Evolutionary conservation across 1,139 yeast genomes (phyloP), one percentile per base, ranked within the genome.

Genomic region (Pichia sp.): DNA sequence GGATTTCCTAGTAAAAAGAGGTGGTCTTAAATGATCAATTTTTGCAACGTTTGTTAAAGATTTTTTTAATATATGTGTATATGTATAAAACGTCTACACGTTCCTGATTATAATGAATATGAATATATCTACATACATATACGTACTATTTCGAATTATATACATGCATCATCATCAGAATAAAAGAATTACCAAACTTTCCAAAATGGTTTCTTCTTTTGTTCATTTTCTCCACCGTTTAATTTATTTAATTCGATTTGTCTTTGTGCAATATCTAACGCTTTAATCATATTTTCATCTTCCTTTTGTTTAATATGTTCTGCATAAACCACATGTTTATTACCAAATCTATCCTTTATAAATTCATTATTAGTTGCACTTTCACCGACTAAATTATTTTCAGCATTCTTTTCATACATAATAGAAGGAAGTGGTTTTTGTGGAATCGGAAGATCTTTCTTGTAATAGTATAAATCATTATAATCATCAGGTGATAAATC

Each of bases 1-100:
- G 64, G 96, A 88, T 57, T 81, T 88, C 60, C 71, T 91, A 59
- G 94, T 86, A 53, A 88, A 87, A 67, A 78, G 89, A 60, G 87
- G 87, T 16, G 52, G 55, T 31, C 51, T 53, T 36, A 58, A 55
- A 54, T 57, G 42, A 31, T 18, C 13, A 16, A 8, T 3, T 10
- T 6, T 34, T 16, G 10, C 23, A n/a, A n/a, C n/a, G n/a, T n/a
- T n/a, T n/a, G n/a, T n/a, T n/a, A n/a, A n/a, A n/a, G n/a, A n/a
- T n/a, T n/a, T n/a, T n/a, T n/a, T n/a, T n/a, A n/a, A n/a, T n/a
- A n/a, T n/a, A n/a, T n/a, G n/a, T n/a, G n/a, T n/a, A n/a, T n/a
- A n/a, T n/a, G n/a, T n/a, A n/a, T n/a, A n/a, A n/a, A n/a, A n/a
- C n/a, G n/a, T n/a, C n/a, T n/a, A n/a, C n/a, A n/a, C n/a, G n/a